Percentiles rank a stretch among this genome's conserved stretches.
These are phyloP conservation scores for Gyrodon lividus DNA, from an alignment of 768 basidiomycete species.

Conservation along the genomic window DNA sequence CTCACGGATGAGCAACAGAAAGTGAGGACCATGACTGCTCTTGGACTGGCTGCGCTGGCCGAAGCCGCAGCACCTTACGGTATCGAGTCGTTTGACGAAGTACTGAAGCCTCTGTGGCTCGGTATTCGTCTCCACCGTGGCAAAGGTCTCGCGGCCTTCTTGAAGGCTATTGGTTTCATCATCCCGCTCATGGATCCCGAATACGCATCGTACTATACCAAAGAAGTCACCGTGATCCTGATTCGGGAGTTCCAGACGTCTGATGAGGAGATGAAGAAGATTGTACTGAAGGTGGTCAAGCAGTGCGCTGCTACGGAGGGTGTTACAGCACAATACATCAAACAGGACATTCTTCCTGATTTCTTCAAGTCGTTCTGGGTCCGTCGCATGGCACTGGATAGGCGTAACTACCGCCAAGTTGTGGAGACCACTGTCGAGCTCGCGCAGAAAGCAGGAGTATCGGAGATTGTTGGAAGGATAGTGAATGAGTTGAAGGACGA, in stretches of 20 bases:
- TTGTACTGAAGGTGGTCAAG: conserved; percentile 97
- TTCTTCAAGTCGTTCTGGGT: conserved; percentile 99
- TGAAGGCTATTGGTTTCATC: conserved; percentile 97
- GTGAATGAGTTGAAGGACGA: conserved; percentile 61
- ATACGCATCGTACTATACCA: conserved; percentile 98
- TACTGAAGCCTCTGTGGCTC: conserved; percentile 77
- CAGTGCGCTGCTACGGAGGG: conserved; percentile 99
- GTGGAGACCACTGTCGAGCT: conserved; percentile 99
- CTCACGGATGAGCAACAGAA: conserved; percentile 79
- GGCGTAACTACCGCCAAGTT: conserved; percentile 94
- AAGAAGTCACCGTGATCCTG: conserved; percentile 94
- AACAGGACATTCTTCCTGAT: conserved; percentile 96
- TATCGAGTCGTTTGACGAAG: conserved; percentile 99
- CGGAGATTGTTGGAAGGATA: conserved; percentile 88
- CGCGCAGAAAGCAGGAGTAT: conserved; percentile 94
- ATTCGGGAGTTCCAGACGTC: conserved; percentile 99
- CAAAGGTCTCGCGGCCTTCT: conserved; percentile 74
- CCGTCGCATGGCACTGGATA: conserved; percentile 94
- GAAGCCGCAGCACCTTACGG: conserved; percentile 98
- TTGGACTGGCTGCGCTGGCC: conserved; percentile 85
- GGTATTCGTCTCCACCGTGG: conserved; percentile 78
- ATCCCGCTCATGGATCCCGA: conserved; percentile 99
- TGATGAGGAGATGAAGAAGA: conserved; percentile 99
- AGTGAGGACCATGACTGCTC: conserved; percentile 77
- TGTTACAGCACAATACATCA: conserved; percentile 93